phyloP scores from a whole-genome alignment of 441 rosid genomes.

The Erysimum pusillum region DNA sequence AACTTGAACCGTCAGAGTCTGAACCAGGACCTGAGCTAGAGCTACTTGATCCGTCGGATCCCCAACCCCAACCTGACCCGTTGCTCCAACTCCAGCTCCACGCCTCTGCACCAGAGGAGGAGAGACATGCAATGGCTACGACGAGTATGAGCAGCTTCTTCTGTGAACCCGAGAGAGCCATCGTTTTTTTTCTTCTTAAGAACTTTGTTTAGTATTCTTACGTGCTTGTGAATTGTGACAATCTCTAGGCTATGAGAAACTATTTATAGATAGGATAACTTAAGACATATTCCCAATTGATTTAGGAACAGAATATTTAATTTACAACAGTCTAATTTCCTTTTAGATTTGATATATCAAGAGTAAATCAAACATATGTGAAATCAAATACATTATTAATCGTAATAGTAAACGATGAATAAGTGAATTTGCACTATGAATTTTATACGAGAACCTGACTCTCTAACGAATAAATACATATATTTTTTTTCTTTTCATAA shows the following conservation, averaged over 20 bases:
- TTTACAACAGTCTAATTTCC: neutral
- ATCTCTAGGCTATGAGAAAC: neutral
- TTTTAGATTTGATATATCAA: too few species aligned
- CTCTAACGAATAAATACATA: too few species aligned
- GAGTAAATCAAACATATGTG: too few species aligned
- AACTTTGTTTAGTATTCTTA: neutral
- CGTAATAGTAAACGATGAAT: too few species aligned
- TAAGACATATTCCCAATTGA: neutral
- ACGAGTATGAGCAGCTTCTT: slow-evolving; percentile 25
- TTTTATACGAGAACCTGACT: too few species aligned
- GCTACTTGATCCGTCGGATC: slow-evolving; percentile 21
- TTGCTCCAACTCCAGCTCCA: slow-evolving; percentile 41
- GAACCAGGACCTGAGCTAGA: slow-evolving; percentile 33
- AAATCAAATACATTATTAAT: too few species aligned
- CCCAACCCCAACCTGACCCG: slow-evolving; percentile 29
- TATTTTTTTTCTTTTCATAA: too few species aligned
- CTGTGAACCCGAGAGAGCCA: slow-evolving; percentile 36
- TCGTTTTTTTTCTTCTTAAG: neutral
- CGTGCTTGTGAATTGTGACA: neutral
- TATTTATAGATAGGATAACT: neutral
- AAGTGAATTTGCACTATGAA: too few species aligned
- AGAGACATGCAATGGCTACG: slow-evolving; percentile 35
- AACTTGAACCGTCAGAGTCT: slow-evolving; percentile 18
- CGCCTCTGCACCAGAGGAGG: slow-evolving; percentile 28
- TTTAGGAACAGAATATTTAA: neutral